Base-by-base conservation (phyloP, 805 yeast species). In the Metschnikowia amazonensis region DNA sequence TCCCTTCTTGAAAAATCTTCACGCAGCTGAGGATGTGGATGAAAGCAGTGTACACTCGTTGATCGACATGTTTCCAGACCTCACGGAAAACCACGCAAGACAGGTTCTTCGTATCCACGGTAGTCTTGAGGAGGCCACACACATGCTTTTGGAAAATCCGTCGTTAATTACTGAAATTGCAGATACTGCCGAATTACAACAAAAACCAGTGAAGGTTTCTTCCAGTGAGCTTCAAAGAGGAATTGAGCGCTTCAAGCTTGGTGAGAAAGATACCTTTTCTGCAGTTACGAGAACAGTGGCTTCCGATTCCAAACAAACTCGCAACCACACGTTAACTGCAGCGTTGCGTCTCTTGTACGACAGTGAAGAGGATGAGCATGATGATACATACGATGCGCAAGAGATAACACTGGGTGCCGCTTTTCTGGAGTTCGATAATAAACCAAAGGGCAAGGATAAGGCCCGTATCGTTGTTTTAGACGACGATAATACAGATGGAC, bases 281-380 rank as follows among this genome's bases (percentile, higher is more conserved):
- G 14, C 32, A 6, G 36, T 39, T 29, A 39, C 42, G 9, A 29
- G 20, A 31, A 10, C 9, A 4, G 23, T 9, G 35, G 21, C 20
- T 13, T 14, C 30, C n/a, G 36, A 24, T 39, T 49, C n/a, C 36
- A 47, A 20, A 43, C 79, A 76, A 25, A 56, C 79, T n/a, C 77
- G 75, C 55, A 77, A 82, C 56, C 76, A 70, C 51, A 81, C 86
- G 0, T 60, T 85, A 35, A 65, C 75, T 0, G 75, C 80, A 18
- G 89, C 90, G 1, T 63, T 86, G 50, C 67, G 80, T 35, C 60
- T 85, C 50, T 65, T 86, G 49, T 84, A 85, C 53, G 84, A 84
- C 36, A 74, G 80, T 6, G 92, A 87, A 56, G 96, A 88, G 52
- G 95, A 87, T 61, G 96, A 88, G 55, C 81, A 84, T 2, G 96